Evolutionary conservation across 192 early-diverging fungal species (phyloP), one percentile per base, ranked within the genome.

Genomic region (Thamnidium elegans): DNA sequence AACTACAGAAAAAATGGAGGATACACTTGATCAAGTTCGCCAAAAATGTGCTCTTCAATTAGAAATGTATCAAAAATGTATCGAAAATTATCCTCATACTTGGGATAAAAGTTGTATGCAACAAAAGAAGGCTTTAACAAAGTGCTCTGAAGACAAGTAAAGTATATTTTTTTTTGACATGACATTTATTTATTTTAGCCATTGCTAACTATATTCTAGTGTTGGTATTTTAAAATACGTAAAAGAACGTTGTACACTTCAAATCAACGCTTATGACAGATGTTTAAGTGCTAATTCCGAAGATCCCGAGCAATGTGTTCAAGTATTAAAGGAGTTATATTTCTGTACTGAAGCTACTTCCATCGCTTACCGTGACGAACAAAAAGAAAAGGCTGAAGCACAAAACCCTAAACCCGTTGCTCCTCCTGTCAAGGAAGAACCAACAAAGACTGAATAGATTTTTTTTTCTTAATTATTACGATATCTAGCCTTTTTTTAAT

Each of bases 141-240:
- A 78, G 66, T 85, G 83, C 34, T 85, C 83, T 19, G 81, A 85
- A 52, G 79, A 82, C 63, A 82, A 85, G 82, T 84, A 80, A 53
- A 64, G 31, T 17, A 44, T 10, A 56, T 34, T 31, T 14, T 34
- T 19, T 58, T 45, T 30, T 46, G 4, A 50, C 55, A 58, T 43
- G 26, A 31, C 19, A 45, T 53, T 14, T 42, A 20, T 23, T 20
- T 63, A 36, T 30, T n/a, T 64, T 50, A 30, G 11, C 56, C 51
- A 65, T 20, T 51, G 5, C 20, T 48, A 20, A 51, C 20, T 43
- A 4, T 62, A 5, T 54, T 14, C 11, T 71, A 81, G 80, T 66
- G 83, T 85, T 20, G 79, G 79, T 9, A 76, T 85, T 19, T 74
- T 85, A 54, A 82, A 82, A 67, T 75, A 70, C 67, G 83, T 85